A percentile compares a stretch with the other conserved stretches of the same genome.
phyloP scores from a whole-genome alignment of 345 rosid genomes.

The Diplotaxis tenuifolia region DNA sequence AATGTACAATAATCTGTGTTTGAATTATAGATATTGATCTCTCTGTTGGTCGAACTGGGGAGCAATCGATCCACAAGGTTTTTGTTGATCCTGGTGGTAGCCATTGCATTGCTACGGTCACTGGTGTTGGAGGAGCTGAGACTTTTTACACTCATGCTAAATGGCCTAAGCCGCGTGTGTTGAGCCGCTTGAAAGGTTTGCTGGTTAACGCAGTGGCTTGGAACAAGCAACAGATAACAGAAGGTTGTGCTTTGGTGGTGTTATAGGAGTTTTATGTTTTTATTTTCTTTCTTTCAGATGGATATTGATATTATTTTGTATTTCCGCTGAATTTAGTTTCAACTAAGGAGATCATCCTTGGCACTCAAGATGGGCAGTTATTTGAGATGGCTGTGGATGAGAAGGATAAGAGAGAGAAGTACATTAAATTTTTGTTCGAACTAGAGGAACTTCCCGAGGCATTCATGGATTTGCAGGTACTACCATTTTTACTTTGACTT shows the following conservation, averaged over 20 bases:
- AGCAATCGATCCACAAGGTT: slow-evolving; percentile 84
- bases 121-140: slow-evolving; percentile 83
- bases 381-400: slow-evolving; percentile 92
- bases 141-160: slow-evolving; percentile 88
- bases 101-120: slow-evolving; percentile 82
- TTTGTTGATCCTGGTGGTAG: slow-evolving; percentile 98
- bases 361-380: slow-evolving; percentile 91
- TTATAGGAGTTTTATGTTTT: neutral
- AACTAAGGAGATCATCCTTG: slow-evolving; percentile 88
- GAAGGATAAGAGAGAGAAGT: slow-evolving; percentile 95
- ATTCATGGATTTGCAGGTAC: slow-evolving; percentile 90
- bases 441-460: slow-evolving; percentile 88
- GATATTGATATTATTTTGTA: slow-evolving; percentile 21
- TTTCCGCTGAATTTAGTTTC: slow-evolving; percentile 51
- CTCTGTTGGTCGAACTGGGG: slow-evolving; percentile 80
- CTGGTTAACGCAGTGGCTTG: slow-evolving; percentile 89
- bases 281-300: neutral
- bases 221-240: slow-evolving; percentile 91
- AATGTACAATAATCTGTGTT: neutral
- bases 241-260: slow-evolving; percentile 52
- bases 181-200: slow-evolving; percentile 77
- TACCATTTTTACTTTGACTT: neutral
- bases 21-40: slow-evolving; percentile 74
- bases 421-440: slow-evolving; percentile 74
- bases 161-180: slow-evolving; percentile 88